phyloP scores from a whole-genome alignment of 2,329 filamentous ascomycete genomes.

The Clarireedia homoeocarpa region DNA sequence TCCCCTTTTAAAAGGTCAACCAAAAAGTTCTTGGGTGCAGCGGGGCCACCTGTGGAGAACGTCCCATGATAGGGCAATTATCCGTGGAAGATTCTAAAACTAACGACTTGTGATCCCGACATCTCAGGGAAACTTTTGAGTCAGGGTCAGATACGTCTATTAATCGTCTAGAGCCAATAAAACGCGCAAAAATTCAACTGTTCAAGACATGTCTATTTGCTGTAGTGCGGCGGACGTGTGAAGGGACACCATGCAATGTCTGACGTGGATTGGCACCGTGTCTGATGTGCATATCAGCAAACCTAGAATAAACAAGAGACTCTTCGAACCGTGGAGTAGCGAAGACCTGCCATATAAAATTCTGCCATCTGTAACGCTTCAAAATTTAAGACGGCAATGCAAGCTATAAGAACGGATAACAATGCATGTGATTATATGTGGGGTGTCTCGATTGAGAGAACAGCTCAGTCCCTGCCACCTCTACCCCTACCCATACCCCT shows the following conservation, averaged over 20 bases:
- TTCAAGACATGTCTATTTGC: too few species aligned
- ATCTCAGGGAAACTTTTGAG: background rate
- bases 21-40: background rate
- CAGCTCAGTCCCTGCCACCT: constrained; percentile 5
- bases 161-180: background rate
- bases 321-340: background rate
- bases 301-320: background rate
- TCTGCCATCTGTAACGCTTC: background rate
- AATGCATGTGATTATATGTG: background rate
- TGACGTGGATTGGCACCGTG: background rate
- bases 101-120: background rate
- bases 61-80: background rate
- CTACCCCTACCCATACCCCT: background rate
- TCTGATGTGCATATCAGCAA: background rate
- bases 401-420: background rate
- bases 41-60: background rate
- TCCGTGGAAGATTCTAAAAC: background rate
- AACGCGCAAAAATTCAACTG: background rate
- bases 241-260: background rate
- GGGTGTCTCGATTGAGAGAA: constrained; percentile 17
- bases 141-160: background rate
- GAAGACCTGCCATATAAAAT: background rate
- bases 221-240: too few species aligned
- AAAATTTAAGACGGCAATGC: background rate
- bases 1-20: background rate